Conservation (phyloP, 1,284 basidiomycete species). For the Ustilago xerochloae region DNA sequence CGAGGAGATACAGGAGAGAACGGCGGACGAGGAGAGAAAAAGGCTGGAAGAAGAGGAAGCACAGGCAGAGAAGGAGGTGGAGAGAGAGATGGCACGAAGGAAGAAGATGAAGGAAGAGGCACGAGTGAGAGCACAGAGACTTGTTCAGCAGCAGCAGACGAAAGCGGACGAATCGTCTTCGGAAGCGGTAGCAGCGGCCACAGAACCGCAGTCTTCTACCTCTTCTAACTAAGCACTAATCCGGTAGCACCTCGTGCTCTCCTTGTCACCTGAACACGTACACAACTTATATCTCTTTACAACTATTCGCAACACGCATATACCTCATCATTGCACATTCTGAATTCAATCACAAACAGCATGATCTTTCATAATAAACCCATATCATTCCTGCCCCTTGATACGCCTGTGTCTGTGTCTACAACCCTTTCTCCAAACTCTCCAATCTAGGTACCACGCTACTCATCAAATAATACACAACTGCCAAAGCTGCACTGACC, state of each 20-base stretch:
- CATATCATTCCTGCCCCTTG: not conserved
- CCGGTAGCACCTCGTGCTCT: no score
- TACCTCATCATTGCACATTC: not conserved
- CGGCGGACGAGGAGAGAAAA: slow-evolving; percentile 25
- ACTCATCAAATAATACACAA: slow-evolving; percentile 6
- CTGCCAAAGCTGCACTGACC: not conserved
- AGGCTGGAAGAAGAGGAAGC: slow-evolving; percentile 35
- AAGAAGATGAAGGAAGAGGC: slow-evolving; percentile 39
- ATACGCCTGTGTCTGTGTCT: not conserved
- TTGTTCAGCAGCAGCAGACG: not conserved
- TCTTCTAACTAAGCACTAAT: no score
- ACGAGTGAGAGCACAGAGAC: slow-evolving; percentile 19
- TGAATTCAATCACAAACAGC: not conserved
- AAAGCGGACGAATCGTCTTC: no score
- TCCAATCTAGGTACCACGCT: slow-evolving; percentile 12
- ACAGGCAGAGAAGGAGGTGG: slow-evolving; percentile 36
- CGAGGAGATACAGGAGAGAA: slow-evolving; percentile 34
- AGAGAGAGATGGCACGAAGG: slow-evolving; percentile 33
- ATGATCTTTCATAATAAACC: not conserved
- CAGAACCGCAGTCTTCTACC: not conserved
- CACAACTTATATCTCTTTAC: not conserved
- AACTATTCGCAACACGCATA: not conserved
- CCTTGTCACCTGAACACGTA: not conserved
- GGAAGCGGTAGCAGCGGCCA: not conserved
- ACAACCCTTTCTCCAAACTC: slow-evolving; percentile 6